Evolutionary conservation across 2,329 filamentous ascomycete genomes (phyloP).

Genomic region (Chrysoporthe deuterocubensis): DNA sequence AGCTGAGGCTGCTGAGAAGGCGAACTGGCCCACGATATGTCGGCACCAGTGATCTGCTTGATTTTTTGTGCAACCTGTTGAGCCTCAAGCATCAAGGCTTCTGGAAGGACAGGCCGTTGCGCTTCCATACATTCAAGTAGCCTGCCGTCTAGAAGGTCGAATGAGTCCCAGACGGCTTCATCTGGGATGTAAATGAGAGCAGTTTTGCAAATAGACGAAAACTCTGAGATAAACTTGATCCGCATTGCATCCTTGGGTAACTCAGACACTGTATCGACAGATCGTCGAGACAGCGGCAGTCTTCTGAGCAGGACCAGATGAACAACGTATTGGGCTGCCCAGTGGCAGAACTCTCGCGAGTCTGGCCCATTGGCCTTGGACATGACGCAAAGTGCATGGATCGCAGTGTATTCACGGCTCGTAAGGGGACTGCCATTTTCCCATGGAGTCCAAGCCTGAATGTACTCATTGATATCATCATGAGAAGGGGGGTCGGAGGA

Average conservation of each 20-base stretch:
- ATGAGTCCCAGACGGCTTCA: constrained; percentile 32
- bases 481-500: neutral
- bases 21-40: neutral
- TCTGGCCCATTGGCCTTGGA: constrained; percentile 22
- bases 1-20: neutral
- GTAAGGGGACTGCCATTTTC: constrained; percentile 21
- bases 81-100: constrained; percentile 16
- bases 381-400: constrained; percentile 31
- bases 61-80: constrained; percentile 24
- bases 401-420: constrained; percentile 25
- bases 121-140: constrained; percentile 21
- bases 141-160: constrained; percentile 34
- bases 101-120: constrained; percentile 18
- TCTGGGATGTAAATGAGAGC: constrained; percentile 26
- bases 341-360: constrained; percentile 19
- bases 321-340: constrained; percentile 32
- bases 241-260: neutral
- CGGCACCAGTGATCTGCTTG: constrained; percentile 19
- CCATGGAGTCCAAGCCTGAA: constrained; percentile 31
- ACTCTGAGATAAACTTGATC: constrained; percentile 16
- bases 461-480: constrained; percentile 4
- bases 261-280: constrained; percentile 20
- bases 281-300: constrained; percentile 33
- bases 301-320: constrained; percentile 36
- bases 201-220: constrained; percentile 12